Percentiles rank a stretch among this genome's conserved stretches.
Evolutionary conservation across 495 filamentous ascomycete genomes (phyloP).

Genomic region (Thermochaetoides thermophila): DNA sequence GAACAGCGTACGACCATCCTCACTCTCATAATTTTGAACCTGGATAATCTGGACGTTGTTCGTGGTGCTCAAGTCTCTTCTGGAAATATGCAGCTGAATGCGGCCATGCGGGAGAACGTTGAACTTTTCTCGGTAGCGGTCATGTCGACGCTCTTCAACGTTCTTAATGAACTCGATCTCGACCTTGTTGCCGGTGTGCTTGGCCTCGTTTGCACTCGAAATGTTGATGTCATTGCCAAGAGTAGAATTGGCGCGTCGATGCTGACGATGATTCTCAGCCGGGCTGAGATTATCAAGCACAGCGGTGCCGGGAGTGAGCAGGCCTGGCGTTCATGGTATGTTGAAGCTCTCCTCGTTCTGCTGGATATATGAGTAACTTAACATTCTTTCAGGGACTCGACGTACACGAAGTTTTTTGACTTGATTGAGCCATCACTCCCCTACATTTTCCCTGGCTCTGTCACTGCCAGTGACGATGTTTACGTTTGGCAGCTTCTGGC

Average conservation of each 20-base stretch:
- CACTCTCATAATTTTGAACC: conserved; percentile 88
- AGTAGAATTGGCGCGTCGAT: conserved; percentile 78
- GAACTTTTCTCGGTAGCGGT: conserved; percentile 79
- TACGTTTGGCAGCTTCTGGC: conserved; percentile 98
- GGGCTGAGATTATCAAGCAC: conserved; percentile 86
- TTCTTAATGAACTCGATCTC: conserved; percentile 80
- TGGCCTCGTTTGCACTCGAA: conserved; percentile 67
- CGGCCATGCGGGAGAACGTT: conserved; percentile 70
- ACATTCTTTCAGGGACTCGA: conserved; percentile 29
- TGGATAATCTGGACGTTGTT: conserved; percentile 84
- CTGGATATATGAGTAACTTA: too few species aligned
- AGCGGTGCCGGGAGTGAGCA: conserved; percentile 49
- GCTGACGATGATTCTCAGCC: conserved; percentile 86
- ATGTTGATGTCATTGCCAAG: conserved; percentile 60
- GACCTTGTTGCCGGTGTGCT: conserved; percentile 80
- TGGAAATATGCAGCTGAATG: conserved; percentile 51
- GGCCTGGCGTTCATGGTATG: conserved; percentile 72
- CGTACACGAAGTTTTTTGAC: conserved; percentile 80
- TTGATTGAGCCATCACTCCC: conserved; percentile 66
- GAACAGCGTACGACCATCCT: conserved; percentile 88
- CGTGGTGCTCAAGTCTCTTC: conserved; percentile 54
- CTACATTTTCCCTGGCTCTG: conserved; percentile 71
- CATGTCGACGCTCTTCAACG: conserved; percentile 75
- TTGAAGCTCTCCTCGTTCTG: conserved; percentile 3
- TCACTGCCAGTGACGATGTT: conserved; percentile 71